Conservation (phyloP, 1,284 basidiomycete genomes). For the Malassezia japonica region DNA sequence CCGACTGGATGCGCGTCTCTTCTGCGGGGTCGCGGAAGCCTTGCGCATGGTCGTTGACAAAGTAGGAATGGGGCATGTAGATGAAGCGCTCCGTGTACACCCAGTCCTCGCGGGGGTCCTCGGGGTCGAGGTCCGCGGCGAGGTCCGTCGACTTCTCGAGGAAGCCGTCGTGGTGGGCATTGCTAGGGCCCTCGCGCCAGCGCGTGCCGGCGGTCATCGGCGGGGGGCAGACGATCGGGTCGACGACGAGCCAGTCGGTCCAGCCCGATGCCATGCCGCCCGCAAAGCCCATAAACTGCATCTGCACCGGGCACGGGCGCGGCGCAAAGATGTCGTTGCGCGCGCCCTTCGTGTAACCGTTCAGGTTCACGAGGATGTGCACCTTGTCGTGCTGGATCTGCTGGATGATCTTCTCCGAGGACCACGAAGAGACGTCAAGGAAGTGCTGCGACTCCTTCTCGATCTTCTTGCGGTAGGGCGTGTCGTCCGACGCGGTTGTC, state of each 20-base stretch:
- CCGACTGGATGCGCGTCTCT: background rate
- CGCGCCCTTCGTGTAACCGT: slow-evolving; percentile 61
- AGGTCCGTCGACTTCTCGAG: slow-evolving; percentile 43
- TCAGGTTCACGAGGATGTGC: slow-evolving; percentile 57
- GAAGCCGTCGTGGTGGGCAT: background rate
- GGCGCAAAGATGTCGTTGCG: slow-evolving; percentile 59
- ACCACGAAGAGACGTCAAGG: slow-evolving; percentile 54
- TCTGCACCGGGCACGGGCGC: slow-evolving; percentile 56
- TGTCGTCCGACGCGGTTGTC: slow-evolving; percentile 55
- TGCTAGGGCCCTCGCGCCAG: slow-evolving; percentile 44
- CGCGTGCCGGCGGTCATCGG: slow-evolving; percentile 51
- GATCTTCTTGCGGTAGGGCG: slow-evolving; percentile 55
- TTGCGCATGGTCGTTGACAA: slow-evolving; percentile 59
- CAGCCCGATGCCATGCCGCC: slow-evolving; percentile 57
- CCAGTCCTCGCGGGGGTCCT: slow-evolving; percentile 53
- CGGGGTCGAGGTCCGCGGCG: slow-evolving; percentile 55
- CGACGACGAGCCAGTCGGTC: slow-evolving; percentile 59
- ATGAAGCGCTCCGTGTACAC: slow-evolving; percentile 52
- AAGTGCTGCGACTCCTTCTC: slow-evolving; percentile 54
- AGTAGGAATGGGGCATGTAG: slow-evolving; percentile 56
- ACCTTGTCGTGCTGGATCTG: slow-evolving; percentile 54
- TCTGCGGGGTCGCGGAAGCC: slow-evolving; percentile 48
- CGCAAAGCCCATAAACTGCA: slow-evolving; percentile 54
- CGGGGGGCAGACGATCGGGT: slow-evolving; percentile 55
- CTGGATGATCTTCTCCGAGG: slow-evolving; percentile 52